Conservation (phyloP, 345 rosid genomes). For the Brassica incana region DNA sequence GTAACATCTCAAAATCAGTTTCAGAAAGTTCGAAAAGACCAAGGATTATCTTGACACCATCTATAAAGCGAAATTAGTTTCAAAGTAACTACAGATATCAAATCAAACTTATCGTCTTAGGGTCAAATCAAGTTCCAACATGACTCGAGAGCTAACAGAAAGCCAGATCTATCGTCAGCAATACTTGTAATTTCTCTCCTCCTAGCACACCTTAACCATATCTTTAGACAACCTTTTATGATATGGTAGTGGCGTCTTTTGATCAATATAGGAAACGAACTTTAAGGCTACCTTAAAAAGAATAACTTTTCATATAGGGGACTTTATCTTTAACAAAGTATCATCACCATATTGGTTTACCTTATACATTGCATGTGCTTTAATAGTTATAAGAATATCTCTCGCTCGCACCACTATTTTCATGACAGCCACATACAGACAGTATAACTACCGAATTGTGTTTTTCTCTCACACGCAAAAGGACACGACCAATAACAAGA, state of each 20-base stretch:
- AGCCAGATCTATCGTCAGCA: conserved; percentile 19
- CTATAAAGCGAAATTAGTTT: not conserved
- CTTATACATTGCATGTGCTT: conserved; percentile 12
- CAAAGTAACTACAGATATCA: conserved; percentile 27
- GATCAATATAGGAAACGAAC: conserved; percentile 6
- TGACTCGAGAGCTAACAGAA: conserved; percentile 22
- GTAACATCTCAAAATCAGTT: conserved; percentile 17
- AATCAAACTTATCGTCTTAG: conserved; percentile 25
- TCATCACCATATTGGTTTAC: conserved; percentile 25
- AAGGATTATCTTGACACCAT: conserved; percentile 11
- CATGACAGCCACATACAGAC: not conserved
- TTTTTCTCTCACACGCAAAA: not conserved
- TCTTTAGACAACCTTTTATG: conserved; percentile 20
- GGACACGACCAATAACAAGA: not conserved
- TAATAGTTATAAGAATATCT: not conserved
- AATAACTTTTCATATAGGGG: not conserved
- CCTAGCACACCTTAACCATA: conserved; percentile 14
- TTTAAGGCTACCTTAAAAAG: conserved; percentile 23
- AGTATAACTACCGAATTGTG: not conserved
- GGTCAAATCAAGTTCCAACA: conserved; percentile 35
- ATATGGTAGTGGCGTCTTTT: conserved; percentile 26
- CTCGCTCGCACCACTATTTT: not conserved
- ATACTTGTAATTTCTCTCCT: not conserved
- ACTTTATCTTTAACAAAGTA: conserved; percentile 36
- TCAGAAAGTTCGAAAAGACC: conserved; percentile 3